Conservation (phyloP, 2,329 filamentous ascomycete species). For the Hymenoscyphus salicellus region DNA sequence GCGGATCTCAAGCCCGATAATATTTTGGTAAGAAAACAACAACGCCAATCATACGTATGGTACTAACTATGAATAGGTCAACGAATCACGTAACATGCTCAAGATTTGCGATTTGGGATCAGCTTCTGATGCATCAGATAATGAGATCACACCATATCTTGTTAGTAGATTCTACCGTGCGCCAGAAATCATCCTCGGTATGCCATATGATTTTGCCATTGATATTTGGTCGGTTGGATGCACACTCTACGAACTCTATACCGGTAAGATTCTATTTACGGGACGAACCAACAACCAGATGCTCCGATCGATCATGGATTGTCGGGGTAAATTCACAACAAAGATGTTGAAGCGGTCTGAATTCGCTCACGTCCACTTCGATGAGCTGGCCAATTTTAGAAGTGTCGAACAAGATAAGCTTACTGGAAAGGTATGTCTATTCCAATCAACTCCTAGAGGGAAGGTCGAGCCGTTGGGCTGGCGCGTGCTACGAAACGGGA, state of each 20-base stretch:
- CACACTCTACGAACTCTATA: slow-evolving; percentile 94
- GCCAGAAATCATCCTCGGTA: slow-evolving; percentile 95
- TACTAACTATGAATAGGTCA: slow-evolving; percentile 50
- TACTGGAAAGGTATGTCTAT: slow-evolving; percentile 66
- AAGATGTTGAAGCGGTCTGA: slow-evolving; percentile 84
- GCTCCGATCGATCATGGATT: slow-evolving; percentile 94
- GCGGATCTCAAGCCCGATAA: slow-evolving; percentile 98
- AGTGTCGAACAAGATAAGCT: slow-evolving; percentile 84
- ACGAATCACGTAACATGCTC: slow-evolving; percentile 76
- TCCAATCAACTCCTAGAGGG: not conserved
- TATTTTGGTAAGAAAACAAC: slow-evolving; percentile 55
- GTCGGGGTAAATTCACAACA: slow-evolving; percentile 83
- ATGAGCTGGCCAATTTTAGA: slow-evolving; percentile 78
- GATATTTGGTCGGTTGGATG: slow-evolving; percentile 99
- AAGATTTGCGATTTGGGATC: slow-evolving; percentile 97
- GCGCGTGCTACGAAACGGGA: slow-evolving; percentile 17
- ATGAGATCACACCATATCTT: slow-evolving; percentile 89
- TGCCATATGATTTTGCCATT: slow-evolving; percentile 89
- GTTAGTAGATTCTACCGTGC: slow-evolving; percentile 97
- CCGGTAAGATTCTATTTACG: slow-evolving; percentile 93
- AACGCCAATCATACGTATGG: not conserved
- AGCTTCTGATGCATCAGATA: slow-evolving; percentile 87
- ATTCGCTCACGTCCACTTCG: slow-evolving; percentile 75
- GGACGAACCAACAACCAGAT: slow-evolving; percentile 98
- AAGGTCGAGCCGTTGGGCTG: slow-evolving; percentile 32